phyloP scores from a whole-genome alignment of 2,329 filamentous ascomycete species.

The Fusarium euwallaceae region DNA sequence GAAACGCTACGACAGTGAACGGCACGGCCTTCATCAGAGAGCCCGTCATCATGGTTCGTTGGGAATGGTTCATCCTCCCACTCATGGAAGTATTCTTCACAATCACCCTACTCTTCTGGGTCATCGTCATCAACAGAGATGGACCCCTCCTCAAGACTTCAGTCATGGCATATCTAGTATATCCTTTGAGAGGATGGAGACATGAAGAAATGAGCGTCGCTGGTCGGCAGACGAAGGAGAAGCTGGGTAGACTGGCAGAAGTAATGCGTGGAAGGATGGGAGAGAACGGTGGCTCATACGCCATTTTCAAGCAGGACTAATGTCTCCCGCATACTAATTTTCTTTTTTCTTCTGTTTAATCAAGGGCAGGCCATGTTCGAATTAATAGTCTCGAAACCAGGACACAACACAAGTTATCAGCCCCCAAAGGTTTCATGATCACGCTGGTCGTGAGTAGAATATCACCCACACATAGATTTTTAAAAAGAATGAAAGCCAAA shows the following conservation, averaged over 20 bases:
- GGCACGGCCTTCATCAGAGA: background rate
- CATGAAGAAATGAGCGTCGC: background rate
- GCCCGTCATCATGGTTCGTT: conserved; percentile 15
- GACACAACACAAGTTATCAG: background rate
- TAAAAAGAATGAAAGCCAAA: background rate
- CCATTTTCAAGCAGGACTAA: background rate
- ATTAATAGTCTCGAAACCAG: background rate
- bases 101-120: background rate
- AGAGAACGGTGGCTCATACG: background rate
- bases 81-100: conserved; percentile 2
- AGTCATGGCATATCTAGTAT: conserved; percentile 7
- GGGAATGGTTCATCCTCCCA: conserved; percentile 14
- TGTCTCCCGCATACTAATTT: background rate
- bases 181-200: background rate
- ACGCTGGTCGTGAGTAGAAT: background rate
- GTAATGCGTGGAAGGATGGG: conserved; percentile 8
- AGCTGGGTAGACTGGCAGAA: background rate
- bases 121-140: background rate
- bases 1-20: background rate
- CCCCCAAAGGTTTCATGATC: background rate
- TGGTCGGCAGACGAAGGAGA: background rate
- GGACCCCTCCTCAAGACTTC: conserved; percentile 12
- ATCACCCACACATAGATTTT: background rate
- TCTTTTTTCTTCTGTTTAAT: background rate
- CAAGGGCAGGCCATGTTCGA: background rate